Evolutionary conservation across 345 rosid species (phyloP), one percentile per base, ranked within the genome.

Genomic region (Arabis hirsuta): DNA sequence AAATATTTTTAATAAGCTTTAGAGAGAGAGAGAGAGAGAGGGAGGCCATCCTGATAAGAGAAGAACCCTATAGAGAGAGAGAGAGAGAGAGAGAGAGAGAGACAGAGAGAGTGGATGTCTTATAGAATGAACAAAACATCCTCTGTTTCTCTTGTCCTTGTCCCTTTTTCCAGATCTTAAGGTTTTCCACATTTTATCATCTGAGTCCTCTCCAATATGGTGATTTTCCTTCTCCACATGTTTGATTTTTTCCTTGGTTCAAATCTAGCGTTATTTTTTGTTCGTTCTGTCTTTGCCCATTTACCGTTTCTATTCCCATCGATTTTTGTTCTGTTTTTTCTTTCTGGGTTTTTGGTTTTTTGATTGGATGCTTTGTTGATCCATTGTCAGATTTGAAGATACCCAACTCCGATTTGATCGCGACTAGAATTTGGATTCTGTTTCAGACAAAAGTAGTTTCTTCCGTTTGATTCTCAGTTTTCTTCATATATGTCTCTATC

Each of bases 131-230:
- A 78, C 82, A 80, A 80, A 79, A 79, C 82, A 75, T 84, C 82
- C 79, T 80, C 82, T 87, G 80, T 83, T 84, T 84, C 78, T 82
- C 76, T 81, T 69, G 70, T 75, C 59, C 65, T 84, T 78, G 76
- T 82, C 73, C 74, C 77, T 74, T 81, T 81, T 65, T 71, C 81
- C 82, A 86, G 97, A 93, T 93, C 98, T 90, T 93, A 74, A 86
- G 77, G 41, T 81, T 78, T 77, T 69, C 81, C 78, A 41, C 81
- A 79, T 73, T 84, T 84, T 43, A 81, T 84, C 80, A 73, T 81
- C 88, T 81, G 88, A 86, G 84, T 83, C 81, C 73, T 81, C 78
- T 71, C 69, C 84, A 50, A 57, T 72, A 71, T 93, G 96, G 90
- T 86, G 86, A 84, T 65, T 64, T 79, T 39, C 72, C 73, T 42